Conservation (phyloP, 1,284 basidiomycete species). For the Rhodofomes roseus region DNA sequence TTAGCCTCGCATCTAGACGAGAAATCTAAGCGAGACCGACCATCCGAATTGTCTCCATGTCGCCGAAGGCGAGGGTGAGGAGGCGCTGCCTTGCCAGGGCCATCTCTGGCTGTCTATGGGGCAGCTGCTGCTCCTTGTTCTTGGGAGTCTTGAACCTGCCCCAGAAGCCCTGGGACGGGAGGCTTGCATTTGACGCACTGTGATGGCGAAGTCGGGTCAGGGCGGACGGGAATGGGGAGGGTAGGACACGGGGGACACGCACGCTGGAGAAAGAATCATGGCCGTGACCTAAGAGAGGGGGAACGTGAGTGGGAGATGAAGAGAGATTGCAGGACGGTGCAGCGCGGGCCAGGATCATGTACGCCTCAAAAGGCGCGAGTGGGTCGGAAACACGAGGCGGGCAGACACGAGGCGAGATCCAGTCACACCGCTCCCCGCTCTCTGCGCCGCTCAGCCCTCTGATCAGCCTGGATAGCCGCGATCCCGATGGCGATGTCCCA, state of each 20-base stretch:
- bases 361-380: conserved; percentile 17
- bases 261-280: conserved; percentile 81
- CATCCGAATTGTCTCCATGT: conserved; percentile 79
- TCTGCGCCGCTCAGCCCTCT: conserved; percentile 6
- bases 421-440: too few species aligned
- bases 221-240: conserved; percentile 21
- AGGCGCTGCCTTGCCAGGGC: conserved; percentile 66
- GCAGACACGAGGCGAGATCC: conserved; percentile 27
- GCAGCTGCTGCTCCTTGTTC: conserved; percentile 53
- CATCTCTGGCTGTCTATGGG: conserved; percentile 47
- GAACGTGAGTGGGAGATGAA: conserved; percentile 12
- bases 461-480: conserved; percentile 10
- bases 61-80: conserved; percentile 74
- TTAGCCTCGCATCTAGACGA: neutral
- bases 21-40: conserved; percentile 31
- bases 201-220: conserved; percentile 29
- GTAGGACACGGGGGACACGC: conserved; percentile 34
- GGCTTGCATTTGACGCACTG: conserved; percentile 63
- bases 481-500: conserved; percentile 14
- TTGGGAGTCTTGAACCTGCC: conserved; percentile 57
- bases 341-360: conserved; percentile 15
- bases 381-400: conserved; percentile 21
- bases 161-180: conserved; percentile 56
- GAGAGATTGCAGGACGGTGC: conserved; percentile 6
- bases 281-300: conserved; percentile 9